phyloP scores from a whole-genome alignment of 768 basidiomycete genomes.

The Trichaptum fuscoviolaceum region DNA sequence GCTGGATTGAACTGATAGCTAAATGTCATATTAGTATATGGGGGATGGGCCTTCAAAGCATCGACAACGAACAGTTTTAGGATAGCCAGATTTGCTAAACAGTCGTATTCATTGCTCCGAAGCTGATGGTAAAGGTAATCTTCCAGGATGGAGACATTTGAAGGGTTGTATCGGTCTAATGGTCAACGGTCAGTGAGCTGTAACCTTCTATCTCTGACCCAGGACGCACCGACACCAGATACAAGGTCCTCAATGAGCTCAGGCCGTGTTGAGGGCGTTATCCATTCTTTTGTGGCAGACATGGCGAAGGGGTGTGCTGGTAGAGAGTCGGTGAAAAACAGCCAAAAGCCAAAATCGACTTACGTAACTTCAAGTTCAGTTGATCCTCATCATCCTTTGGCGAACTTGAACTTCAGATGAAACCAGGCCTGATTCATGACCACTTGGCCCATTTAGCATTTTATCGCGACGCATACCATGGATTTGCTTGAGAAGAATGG shows the following conservation, averaged over 20 bases:
- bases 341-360: background rate
- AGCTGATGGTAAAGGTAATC: conserved; percentile 97
- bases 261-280: conserved; percentile 70
- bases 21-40: conserved; percentile 11
- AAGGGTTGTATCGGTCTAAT: conserved; percentile 94
- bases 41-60: conserved; percentile 4
- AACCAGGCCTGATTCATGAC: background rate
- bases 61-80: conserved; percentile 67
- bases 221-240: conserved; percentile 74
- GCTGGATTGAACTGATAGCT: conserved; percentile 97
- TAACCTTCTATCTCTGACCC: background rate
- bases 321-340: background rate
- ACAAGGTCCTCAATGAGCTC: conserved; percentile 89
- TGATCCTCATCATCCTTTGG: no score
- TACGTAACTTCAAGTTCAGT: background rate
- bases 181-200: background rate
- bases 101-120: conserved; percentile 86
- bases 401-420: background rate
- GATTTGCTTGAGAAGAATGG: background rate
- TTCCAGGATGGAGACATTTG: conserved; percentile 88
- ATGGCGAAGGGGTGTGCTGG: conserved; percentile 25
- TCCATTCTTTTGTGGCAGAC: conserved; percentile 57
- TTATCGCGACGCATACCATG: background rate
- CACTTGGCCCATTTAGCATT: background rate
- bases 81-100: conserved; percentile 91